phyloP scores from a whole-genome alignment of 2,329 filamentous ascomycete genomes.

The Arthrobotrys musiformis region DNA sequence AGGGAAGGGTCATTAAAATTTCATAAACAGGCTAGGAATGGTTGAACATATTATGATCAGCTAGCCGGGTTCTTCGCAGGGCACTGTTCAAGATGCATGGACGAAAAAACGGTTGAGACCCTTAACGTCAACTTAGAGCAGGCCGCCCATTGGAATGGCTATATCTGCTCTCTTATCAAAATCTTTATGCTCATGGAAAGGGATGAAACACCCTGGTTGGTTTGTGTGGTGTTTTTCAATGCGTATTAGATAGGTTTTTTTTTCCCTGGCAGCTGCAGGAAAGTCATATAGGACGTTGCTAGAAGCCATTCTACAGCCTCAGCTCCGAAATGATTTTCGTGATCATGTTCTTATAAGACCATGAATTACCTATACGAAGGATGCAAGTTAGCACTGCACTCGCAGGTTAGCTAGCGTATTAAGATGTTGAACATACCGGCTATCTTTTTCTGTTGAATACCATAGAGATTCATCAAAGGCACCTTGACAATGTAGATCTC shows the following conservation, averaged over 20 bases:
- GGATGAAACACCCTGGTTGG: not conserved
- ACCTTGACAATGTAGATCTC: constrained; percentile 99
- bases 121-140: not conserved
- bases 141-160: not conserved
- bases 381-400: not conserved
- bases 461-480: constrained; percentile 88
- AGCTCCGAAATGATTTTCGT: constrained; percentile 91
- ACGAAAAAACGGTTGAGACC: not conserved
- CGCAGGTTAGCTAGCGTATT: not conserved
- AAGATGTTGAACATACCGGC: constrained; percentile 62
- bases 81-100: not conserved
- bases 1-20: constrained; percentile 35
- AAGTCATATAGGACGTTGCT: constrained; percentile 8
- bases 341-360: constrained; percentile 99
- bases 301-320: constrained; percentile 70
- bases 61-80: not conserved
- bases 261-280: not conserved
- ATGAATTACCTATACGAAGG: constrained; percentile 77
- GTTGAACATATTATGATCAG: constrained; percentile 6
- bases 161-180: not conserved
- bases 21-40: constrained; percentile 3
- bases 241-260: not conserved
- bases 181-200: not conserved
- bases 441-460: constrained; percentile 97
- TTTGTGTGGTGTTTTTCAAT: not conserved